Evolutionary conservation across 805 yeast species (phyloP).

Genomic region (Peterozyma toletana): DNA sequence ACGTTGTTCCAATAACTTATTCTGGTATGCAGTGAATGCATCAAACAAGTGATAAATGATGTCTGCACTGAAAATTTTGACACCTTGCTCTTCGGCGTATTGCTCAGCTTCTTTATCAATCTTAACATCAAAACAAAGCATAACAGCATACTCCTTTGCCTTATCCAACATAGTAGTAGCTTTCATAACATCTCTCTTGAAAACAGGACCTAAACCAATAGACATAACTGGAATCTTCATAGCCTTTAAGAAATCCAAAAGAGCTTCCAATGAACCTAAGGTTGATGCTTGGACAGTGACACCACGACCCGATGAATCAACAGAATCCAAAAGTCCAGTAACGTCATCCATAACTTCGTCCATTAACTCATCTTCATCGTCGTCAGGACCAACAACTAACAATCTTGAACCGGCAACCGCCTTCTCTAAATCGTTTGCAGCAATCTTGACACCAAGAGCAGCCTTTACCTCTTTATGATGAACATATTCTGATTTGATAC

Average conservation of each 20-base stretch:
- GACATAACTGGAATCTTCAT: constrained; percentile 99
- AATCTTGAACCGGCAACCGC: constrained; percentile 99
- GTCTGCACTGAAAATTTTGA: constrained; percentile 92
- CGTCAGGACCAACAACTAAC: constrained; percentile 92
- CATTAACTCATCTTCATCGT: constrained; percentile 95
- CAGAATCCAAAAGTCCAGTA: constrained; percentile 89
- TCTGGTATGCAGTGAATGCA: constrained; percentile 87
- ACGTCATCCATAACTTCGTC: constrained; percentile 99
- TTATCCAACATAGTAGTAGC: constrained; percentile 95
- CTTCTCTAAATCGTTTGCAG: constrained; percentile 95
- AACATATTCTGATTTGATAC: constrained; percentile 92
- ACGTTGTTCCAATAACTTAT: constrained; percentile 79
- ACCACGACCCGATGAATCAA: constrained; percentile 93
- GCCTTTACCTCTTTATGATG: constrained; percentile 98
- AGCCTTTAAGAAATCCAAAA: constrained; percentile 92
- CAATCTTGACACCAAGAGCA: constrained; percentile 97
- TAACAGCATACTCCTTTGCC: constrained; percentile 93
- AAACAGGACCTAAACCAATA: constrained; percentile 96
- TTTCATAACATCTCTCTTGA: constrained; percentile 96
- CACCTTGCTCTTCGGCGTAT: constrained; percentile 89
- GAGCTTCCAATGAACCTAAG: constrained; percentile 95
- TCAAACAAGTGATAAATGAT: constrained; percentile 96
- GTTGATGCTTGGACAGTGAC: constrained; percentile 98
- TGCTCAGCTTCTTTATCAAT: constrained; percentile 98
- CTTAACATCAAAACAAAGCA: constrained; percentile 97